A percentile compares a stretch with the other conserved stretches of the same genome.
phyloP scores from a whole-genome alignment of 2,329 filamentous ascomycete genomes.

The Neonectria punicea region DNA sequence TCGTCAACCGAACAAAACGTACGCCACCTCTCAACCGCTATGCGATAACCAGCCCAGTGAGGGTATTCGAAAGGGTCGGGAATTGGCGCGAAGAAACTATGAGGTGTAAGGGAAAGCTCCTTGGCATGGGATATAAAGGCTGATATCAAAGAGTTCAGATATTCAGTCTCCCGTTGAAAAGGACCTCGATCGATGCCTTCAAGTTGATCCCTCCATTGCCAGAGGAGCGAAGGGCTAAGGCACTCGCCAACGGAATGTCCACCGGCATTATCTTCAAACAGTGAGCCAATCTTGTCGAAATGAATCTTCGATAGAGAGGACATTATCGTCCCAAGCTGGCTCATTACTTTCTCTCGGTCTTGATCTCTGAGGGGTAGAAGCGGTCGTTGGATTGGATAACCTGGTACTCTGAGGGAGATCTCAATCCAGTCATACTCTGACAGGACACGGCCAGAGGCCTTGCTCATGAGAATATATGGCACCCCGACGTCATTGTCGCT shows the following conservation, averaged over 20 bases:
- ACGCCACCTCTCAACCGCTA: constrained; percentile 13
- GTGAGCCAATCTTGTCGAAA: constrained; percentile 40
- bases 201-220: constrained; percentile 38
- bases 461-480: constrained; percentile 41
- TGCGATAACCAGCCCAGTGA: constrained; percentile 28
- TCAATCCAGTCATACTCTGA: constrained; percentile 35
- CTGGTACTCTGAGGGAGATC: constrained; percentile 12
- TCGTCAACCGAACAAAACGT: constrained; percentile 21
- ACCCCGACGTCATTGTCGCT: constrained; percentile 35
- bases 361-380: constrained; percentile 32
- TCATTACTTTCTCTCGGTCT: constrained; percentile 32
- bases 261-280: constrained; percentile 29
- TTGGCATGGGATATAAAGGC: constrained; percentile 36
- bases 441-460: constrained; percentile 33
- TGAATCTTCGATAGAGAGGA: constrained; percentile 22
- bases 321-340: constrained; percentile 34
- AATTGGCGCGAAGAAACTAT: constrained; percentile 44
- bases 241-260: constrained; percentile 36
- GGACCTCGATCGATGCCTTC: constrained; percentile 40
- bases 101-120: constrained; percentile 40
- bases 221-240: constrained; percentile 35
- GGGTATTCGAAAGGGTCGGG: constrained; percentile 38
- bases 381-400: constrained; percentile 17
- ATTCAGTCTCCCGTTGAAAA: constrained; percentile 38
- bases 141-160: constrained; percentile 40